Base-by-base conservation (phyloP, 2,329 filamentous ascomycete species). In the Stachybotrys echinatus region DNA sequence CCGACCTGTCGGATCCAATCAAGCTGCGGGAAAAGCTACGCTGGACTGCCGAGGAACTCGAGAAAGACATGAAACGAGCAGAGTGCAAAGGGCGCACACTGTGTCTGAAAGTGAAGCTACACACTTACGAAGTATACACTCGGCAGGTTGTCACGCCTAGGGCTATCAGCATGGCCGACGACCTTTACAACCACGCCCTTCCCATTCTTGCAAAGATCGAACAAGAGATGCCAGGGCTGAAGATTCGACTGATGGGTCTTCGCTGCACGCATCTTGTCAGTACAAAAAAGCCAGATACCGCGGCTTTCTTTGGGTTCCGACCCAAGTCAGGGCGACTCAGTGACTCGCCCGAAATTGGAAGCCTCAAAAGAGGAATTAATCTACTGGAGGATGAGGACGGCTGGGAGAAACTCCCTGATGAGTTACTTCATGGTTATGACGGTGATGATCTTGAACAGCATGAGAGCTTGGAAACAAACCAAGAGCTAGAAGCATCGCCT, bases 41-140 rank as follows among this genome's bases (percentile, higher is more conserved):
- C n/a, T 79, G 77, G 64, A 92, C 85, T 2, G 90, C 94, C 0
- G 85, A 91, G 54, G 91, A 95, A 55, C 74, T 99, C 4, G 91
- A 96, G 63, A 87, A 88, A 56, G 92, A 97, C 60, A 76, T 97
- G 71, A 77, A 79, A 51, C 80, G 83, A 22, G 89, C 89, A 2
- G 81, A 89, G 55, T 89, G 89, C 69, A 96, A 92, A 66, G 92
- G 92, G 1, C 82, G 90, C n/a, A 97, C 92, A 0, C 72, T 99
- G 2, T 89, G 90, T 20, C 73, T 99, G 34, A 99, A 99, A 67
- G 79, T 96, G 55, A 99, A 99, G 65, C 73, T 97, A 7, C 89
- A 96, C 65, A 96, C 91, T 0, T 99, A 92, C 60, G 92, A 97
- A 66, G 88, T 96, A 19, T 79, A 89, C 47, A 95, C 92, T 0